These are phyloP conservation scores for Solanum arcanum DNA, from an alignment of 257 asterid species.

Conservation along the genomic window DNA sequence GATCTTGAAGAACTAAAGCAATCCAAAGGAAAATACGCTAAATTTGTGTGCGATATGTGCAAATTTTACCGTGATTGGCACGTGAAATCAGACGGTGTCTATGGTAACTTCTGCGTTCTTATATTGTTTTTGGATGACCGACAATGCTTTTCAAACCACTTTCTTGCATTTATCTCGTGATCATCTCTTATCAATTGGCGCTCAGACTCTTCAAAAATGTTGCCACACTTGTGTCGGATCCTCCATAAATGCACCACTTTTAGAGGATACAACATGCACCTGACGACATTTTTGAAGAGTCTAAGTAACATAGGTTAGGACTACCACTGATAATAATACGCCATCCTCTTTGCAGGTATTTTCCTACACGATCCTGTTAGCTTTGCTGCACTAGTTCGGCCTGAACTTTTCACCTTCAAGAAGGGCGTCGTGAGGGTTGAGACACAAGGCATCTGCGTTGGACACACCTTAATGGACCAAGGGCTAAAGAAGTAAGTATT, in stretches of 20 bases:
- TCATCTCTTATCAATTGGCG: neutral
- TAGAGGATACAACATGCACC: neutral
- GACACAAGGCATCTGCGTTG: slow-evolving; percentile 86
- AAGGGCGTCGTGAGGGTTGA: slow-evolving; percentile 95
- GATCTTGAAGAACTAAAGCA: slow-evolving; percentile 61
- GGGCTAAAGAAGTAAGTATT: slow-evolving; percentile 63
- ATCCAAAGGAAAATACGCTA: slow-evolving; percentile 66
- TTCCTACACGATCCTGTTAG: slow-evolving; percentile 95
- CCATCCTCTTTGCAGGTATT: slow-evolving; percentile 34
- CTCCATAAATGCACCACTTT: neutral
- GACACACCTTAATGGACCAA: slow-evolving; percentile 88
- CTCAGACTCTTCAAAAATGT: neutral
- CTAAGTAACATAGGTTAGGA: neutral
- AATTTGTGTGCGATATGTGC: slow-evolving; percentile 60
- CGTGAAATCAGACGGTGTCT: slow-evolving; percentile 87
- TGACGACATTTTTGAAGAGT: neutral
- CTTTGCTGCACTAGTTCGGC: slow-evolving; percentile 79
- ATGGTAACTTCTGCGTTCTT: slow-evolving; percentile 31
- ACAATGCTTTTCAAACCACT: neutral
- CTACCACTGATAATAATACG: neutral
- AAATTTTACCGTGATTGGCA: slow-evolving; percentile 98
- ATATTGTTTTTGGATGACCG: neutral
- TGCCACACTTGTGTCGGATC: neutral
- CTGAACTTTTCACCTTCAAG: slow-evolving; percentile 88
- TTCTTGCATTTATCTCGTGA: neutral